Evolutionary conservation across 2,329 filamentous ascomycete species (phyloP), one percentile per base, ranked within the genome.

Genomic region (Aspergillus novofumigatus): DNA sequence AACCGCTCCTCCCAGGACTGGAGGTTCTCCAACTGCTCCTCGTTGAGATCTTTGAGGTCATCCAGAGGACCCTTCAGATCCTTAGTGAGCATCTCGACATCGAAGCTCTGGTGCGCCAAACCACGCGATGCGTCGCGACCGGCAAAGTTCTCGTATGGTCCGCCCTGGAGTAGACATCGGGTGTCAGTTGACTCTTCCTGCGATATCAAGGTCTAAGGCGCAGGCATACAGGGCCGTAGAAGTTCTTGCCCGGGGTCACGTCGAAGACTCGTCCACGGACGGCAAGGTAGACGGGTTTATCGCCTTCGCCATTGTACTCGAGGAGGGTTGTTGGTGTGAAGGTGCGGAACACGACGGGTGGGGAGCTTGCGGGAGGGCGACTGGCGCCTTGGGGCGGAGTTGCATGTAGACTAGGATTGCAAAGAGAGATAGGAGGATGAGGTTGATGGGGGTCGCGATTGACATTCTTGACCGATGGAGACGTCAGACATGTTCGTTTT

Each of bases 141-240:
- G 0, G 94, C 94, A 71, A 99, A 99, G 78, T 97, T 97, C 74
- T 88, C 87, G 75, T 99, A 99, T 1, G 93, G 92, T 0, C 93
- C 93, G 11, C 92, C 92, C 75, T 77, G 25, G n/a, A 55, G 21
- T 21, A 47, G 20, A 20, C 52, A 9, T 41, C 23, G 23, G 23
- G 53, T 17, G 49, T 62, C 50, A 59, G 56, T 29, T 49, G 52
- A 29, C 11, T 5, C 11, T 5, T 35, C 53, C 17, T 59, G 14
- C 38, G 10, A 48, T 7, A 2, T 41, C n/a, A 42, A 28, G 21
- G n/a, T 21, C 20, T 29, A 7, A 28, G 38, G 44, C 47, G 28
- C 47, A 25, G 28, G 64, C 65, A 51, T 75, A 77, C 75, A 21
- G 94, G 94, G 3, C 94, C 94, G 77, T 99, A 99, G 76, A 97